A percentile compares a stretch with the other conserved stretches of the same genome.
Evolutionary conservation across 495 filamentous ascomycete species (phyloP).

Genomic region (Thermochaetoides thermophila): DNA sequence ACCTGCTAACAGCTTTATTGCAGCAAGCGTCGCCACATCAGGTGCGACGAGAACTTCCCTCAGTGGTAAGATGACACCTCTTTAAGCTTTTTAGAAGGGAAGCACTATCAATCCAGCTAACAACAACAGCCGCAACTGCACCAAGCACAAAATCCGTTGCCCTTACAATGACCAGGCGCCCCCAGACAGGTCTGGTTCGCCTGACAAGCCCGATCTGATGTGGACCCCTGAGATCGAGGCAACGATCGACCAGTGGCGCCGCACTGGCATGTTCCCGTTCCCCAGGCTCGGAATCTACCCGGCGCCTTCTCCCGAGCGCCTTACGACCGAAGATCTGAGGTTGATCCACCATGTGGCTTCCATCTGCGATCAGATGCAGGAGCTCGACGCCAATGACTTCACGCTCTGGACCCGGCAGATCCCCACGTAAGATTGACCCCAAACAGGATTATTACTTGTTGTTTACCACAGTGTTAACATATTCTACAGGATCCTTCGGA

Average conservation of each 20-base stretch:
- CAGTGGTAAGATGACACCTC: constrained; percentile 55
- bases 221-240: constrained; percentile 71
- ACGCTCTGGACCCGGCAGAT: constrained; percentile 87
- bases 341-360: constrained; percentile 84
- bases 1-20: constrained; percentile 17
- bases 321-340: constrained; percentile 63
- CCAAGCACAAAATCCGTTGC: constrained; percentile 94
- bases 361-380: constrained; percentile 68
- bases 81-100: no score
- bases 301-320: constrained; percentile 45
- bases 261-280: constrained; percentile 76
- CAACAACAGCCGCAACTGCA: constrained; percentile 72
- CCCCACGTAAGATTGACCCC: constrained; percentile 79
- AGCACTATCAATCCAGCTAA: constrained; percentile 20
- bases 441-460: no score
- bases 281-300: constrained; percentile 61
- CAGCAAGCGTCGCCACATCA: constrained; percentile 92
- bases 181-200: constrained; percentile 48
- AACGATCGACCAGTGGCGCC: constrained; percentile 69
- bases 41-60: constrained; percentile 93
- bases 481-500: constrained; percentile 57
- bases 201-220: constrained; percentile 62
- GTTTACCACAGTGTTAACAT: no score
- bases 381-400: constrained; percentile 60
- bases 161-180: constrained; percentile 79